phyloP scores from a whole-genome alignment of 2,329 filamentous ascomycete species.

The Monilinia laxa region DNA sequence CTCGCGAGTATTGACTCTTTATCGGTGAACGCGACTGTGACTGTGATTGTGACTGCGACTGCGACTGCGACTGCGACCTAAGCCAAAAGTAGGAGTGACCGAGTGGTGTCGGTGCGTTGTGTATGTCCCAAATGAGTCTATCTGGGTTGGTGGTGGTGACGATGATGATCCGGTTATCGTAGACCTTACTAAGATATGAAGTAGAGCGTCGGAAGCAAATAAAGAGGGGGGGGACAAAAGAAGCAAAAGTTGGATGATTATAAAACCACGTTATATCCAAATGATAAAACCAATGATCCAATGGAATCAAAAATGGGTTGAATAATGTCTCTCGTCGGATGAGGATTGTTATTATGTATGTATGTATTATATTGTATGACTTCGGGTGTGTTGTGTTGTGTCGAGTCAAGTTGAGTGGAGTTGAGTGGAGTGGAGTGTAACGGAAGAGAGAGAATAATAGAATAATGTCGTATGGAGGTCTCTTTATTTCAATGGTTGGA shows the following conservation, averaged over 20 bases:
- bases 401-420: not conserved
- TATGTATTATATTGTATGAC: not conserved
- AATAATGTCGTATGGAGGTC: too few relatives aligned
- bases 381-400: too few relatives aligned
- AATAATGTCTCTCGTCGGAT: too few relatives aligned
- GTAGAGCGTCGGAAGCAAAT: not conserved
- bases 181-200: slow-evolving; percentile 28
- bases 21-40: slow-evolving; percentile 13
- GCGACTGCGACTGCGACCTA: too few relatives aligned
- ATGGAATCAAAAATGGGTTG: not conserved
- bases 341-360: not conserved
- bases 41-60: not conserved
- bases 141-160: not conserved
- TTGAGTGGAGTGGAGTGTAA: not conserved
- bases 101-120: slow-evolving; percentile 19
- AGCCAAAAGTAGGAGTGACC: slow-evolving; percentile 12
- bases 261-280: slow-evolving; percentile 10
- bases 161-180: slow-evolving; percentile 32
- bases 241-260: not conserved
- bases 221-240: not conserved
- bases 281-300: not conserved
- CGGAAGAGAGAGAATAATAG: too few relatives aligned
- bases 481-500: not conserved
- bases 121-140: slow-evolving; percentile 20
- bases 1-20: not conserved